Evolutionary conservation across 1,139 yeast species (phyloP), one percentile per base, ranked within the genome.

Genomic region (Sugiyamaella novakii): DNA sequence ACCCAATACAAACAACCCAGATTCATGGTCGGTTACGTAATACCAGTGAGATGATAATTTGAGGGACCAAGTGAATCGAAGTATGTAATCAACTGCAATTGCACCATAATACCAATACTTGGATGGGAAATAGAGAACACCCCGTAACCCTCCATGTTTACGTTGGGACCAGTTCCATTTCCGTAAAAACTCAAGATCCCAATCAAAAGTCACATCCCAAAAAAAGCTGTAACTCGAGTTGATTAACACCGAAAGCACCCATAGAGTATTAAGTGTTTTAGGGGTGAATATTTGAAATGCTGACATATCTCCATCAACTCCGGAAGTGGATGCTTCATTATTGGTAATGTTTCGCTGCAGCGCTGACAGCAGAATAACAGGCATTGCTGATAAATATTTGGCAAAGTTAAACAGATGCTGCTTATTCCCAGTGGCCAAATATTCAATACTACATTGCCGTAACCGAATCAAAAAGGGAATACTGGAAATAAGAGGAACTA

Each of bases 181-280:
- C 34, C 15, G 49, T 19, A 19, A 15, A 3, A 85, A 55, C n/a
- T 77, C 77, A 41, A 88, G 75, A 42, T 83, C 82, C 98, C 98
- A 92, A 70, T 92, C 98, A 77, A 81, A 80, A 46, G 78, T 77
- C 18, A 91, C 69, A 66, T 92, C 98, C 98, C 98, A 92, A 47
- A 81, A 70, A 56, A 87, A 86, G 15, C 95, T 79, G 64, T 86
- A 92, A 0, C 80, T 61, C 0, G 97, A 84, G 63, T 86, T 88
- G 39, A 87, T 58, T 3, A 83, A 66, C 12, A 80, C 74, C 1
- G 75, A 64, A 0, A 78, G 43, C 42, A 77, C 72, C 89, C 87
- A 83, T 61, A 75, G 66, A 12, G 15, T 31, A 59, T 51, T 54
- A 59, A 60, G 49, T 58, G 59, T 54, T 56, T 57, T 33, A 39